phyloP scores from a whole-genome alignment of 345 rosid species.

The Populus pruinosa region DNA sequence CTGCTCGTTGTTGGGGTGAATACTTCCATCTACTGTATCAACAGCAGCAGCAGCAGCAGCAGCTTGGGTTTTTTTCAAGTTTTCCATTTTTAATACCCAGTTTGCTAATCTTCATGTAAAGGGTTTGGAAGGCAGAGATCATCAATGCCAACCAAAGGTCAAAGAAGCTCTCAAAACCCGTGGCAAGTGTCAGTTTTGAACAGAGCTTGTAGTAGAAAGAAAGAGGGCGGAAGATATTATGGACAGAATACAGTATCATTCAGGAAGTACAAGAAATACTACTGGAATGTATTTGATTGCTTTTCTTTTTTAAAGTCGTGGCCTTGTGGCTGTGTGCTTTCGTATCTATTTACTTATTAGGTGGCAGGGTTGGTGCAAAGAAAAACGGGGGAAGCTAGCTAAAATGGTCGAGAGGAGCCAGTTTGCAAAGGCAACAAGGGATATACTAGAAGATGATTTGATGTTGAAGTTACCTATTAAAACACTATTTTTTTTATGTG shows the following conservation, averaged over 20 bases:
- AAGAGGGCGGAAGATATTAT: slow-evolving; percentile 8
- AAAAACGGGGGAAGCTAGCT: not conserved
- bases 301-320: not conserved
- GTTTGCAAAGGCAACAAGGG: not conserved
- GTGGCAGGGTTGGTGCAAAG: not conserved
- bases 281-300: not conserved
- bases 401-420: not conserved
- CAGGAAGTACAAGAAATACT: not conserved
- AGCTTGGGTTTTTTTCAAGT: slow-evolving; percentile 31
- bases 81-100: slow-evolving; percentile 46
- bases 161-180: not conserved
- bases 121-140: slow-evolving; percentile 17
- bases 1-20: not conserved
- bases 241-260: slow-evolving; percentile 3
- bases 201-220: slow-evolving; percentile 3
- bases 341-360: not conserved
- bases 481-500: too few species aligned
- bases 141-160: slow-evolving; percentile 34
- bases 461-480: slow-evolving; percentile 13
- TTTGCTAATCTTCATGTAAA: slow-evolving; percentile 52
- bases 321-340: not conserved
- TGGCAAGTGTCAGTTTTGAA: slow-evolving; percentile 20
- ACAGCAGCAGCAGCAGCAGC: slow-evolving; percentile 20
- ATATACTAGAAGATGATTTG: not conserved
- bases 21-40: slow-evolving; percentile 8